phyloP scores from a whole-genome alignment of 208 protist genomes.

The Leishmania turanica region DNA sequence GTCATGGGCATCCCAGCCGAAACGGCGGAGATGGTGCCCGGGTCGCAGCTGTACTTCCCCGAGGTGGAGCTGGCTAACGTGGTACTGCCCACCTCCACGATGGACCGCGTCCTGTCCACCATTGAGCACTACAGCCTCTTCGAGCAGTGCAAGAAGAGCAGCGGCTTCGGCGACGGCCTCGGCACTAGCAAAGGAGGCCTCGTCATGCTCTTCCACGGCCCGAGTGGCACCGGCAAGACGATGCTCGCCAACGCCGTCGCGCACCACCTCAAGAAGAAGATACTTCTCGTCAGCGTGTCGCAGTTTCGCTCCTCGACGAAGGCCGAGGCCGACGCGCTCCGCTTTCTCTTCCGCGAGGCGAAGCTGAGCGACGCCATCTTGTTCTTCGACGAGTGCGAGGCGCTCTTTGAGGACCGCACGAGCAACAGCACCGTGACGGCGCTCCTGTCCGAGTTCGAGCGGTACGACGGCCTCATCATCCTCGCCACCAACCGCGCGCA shows the following conservation, averaged over 20 bases:
- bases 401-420: constrained; percentile 88
- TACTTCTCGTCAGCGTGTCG: constrained; percentile 87
- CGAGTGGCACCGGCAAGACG: constrained; percentile 93
- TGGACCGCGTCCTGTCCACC: constrained; percentile 79
- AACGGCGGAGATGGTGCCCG: constrained; percentile 91
- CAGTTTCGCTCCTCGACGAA: constrained; percentile 77
- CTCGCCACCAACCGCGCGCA: constrained; percentile 93
- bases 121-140: constrained; percentile 91
- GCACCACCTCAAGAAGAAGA: constrained; percentile 82
- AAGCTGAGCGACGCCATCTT: constrained; percentile 92
- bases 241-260: constrained; percentile 94
- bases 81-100: constrained; percentile 77
- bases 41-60: constrained; percentile 83
- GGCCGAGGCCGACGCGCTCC: constrained; percentile 71
- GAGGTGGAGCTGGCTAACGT: constrained; percentile 82
- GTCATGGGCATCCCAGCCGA: constrained; percentile 90
- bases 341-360: constrained; percentile 92
- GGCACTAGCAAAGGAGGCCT: constrained; percentile 66
- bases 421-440: constrained; percentile 80
- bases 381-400: constrained; percentile 96
- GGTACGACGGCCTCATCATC: constrained; percentile 89
- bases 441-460: constrained; percentile 92
- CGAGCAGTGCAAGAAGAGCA: constrained; percentile 71
- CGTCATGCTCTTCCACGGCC: constrained; percentile 93
- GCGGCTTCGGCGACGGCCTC: constrained; percentile 81